Conservation (phyloP, 805 yeast species). For the Kuraishia piskuri region DNA sequence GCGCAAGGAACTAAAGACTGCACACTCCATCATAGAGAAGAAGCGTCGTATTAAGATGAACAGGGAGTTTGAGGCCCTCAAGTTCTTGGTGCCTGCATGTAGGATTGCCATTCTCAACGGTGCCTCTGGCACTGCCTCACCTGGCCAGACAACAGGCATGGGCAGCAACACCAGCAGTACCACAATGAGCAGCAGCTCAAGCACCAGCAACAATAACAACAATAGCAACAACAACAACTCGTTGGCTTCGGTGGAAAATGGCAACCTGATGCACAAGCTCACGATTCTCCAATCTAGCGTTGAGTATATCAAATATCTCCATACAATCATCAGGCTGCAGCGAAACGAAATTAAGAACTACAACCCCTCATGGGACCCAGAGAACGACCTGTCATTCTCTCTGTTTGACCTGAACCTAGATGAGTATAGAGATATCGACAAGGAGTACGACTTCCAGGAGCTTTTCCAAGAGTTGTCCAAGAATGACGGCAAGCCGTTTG, state of each 20-base stretch:
- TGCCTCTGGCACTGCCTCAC: neutral
- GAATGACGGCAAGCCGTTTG: slow-evolving; percentile 22
- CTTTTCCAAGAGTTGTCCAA: slow-evolving; percentile 20
- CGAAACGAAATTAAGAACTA: slow-evolving; percentile 19
- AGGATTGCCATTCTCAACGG: slow-evolving; percentile 31
- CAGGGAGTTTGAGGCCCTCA: slow-evolving; percentile 74
- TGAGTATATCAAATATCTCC: slow-evolving; percentile 67
- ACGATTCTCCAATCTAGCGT: slow-evolving; percentile 79
- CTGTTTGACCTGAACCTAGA: slow-evolving; percentile 51
- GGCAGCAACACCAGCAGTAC: slow-evolving; percentile 3
- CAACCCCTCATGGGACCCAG: slow-evolving; percentile 19
- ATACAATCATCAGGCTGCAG: slow-evolving; percentile 45
- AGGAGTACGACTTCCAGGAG: slow-evolving; percentile 42
- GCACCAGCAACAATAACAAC: neutral
- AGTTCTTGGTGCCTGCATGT: slow-evolving; percentile 73
- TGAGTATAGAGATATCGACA: slow-evolving; percentile 48
- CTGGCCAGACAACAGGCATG: slow-evolving; percentile 1
- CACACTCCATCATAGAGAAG: slow-evolving; percentile 75
- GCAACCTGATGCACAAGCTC: slow-evolving; percentile 56
- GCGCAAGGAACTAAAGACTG: slow-evolving; percentile 40
- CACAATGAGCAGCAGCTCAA: neutral
- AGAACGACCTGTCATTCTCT: slow-evolving; percentile 36
- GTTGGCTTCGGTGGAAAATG: slow-evolving; percentile 12
- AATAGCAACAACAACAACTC: neutral
- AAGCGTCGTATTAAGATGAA: slow-evolving; percentile 72